Conservation (phyloP, 2,329 filamentous ascomycete species). For the Daldinia eschscholtzii region DNA sequence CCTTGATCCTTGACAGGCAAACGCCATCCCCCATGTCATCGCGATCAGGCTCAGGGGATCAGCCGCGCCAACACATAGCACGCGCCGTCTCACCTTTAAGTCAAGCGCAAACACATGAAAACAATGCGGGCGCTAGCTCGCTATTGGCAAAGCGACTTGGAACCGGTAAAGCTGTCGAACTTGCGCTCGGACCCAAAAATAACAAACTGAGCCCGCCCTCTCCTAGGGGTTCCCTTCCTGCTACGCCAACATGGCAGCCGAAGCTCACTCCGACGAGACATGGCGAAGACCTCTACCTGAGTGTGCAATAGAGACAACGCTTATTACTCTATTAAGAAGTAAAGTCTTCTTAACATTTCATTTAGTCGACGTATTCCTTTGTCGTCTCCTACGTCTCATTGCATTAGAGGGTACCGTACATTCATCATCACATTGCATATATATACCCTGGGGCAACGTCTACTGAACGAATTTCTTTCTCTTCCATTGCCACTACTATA, state of each 20-base stretch:
- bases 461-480: conserved; percentile 12
- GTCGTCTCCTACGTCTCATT: conserved; percentile 7
- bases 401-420: conserved; percentile 2
- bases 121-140: conserved; percentile 56
- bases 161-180: conserved; percentile 61
- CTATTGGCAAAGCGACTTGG: conserved; percentile 68
- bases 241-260: conserved; percentile 71
- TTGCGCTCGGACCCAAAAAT: conserved; percentile 55
- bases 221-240: conserved; percentile 53
- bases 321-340: background rate
- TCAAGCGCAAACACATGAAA: conserved; percentile 49
- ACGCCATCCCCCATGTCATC: conserved; percentile 42
- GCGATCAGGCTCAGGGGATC: conserved; percentile 27
- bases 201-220: conserved; percentile 44
- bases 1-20: conserved; percentile 40
- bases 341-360: background rate
- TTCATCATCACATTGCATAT: conserved; percentile 9
- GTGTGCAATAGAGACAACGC: conserved; percentile 59
- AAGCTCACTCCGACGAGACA: conserved; percentile 74
- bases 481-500: background rate
- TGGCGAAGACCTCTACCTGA: conserved; percentile 74
- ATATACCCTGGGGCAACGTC: conserved; percentile 14
- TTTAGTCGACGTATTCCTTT: background rate
- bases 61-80: conserved; percentile 40
- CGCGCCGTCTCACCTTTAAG: conserved; percentile 47